These are phyloP conservation scores for Penicillium angulare DNA, from an alignment of 495 filamentous ascomycete genomes.

Conservation along the genomic window DNA sequence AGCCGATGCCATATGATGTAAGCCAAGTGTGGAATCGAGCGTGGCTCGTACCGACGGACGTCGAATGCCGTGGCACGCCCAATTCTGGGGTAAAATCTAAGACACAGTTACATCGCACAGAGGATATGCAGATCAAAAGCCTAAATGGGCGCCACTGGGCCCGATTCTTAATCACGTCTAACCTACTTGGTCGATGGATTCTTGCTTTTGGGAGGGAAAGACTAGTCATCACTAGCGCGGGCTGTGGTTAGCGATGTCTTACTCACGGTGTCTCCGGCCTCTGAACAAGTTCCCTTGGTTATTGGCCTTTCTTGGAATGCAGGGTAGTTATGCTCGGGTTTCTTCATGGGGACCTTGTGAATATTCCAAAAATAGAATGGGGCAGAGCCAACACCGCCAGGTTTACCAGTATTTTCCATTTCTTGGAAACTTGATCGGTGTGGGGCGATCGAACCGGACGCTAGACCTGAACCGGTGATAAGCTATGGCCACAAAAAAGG, in stretches of 20 bases:
- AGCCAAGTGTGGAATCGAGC: neutral
- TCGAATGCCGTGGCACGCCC: neutral
- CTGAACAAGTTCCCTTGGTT: neutral
- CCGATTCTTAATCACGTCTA: neutral
- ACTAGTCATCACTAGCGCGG: neutral
- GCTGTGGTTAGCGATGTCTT: neutral
- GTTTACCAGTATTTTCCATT: too few species aligned
- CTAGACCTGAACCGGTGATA: neutral
- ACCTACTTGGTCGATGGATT: neutral
- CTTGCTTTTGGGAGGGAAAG: neutral
- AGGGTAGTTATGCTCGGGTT: too few species aligned
- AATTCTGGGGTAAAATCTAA: constrained; percentile 3
- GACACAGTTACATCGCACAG: neutral
- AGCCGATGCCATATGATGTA: neutral
- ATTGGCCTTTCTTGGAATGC: neutral
- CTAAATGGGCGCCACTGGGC: too few species aligned
- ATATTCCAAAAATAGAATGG: too few species aligned
- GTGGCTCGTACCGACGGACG: neutral
- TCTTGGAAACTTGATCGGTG: neutral
- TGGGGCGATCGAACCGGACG: neutral
- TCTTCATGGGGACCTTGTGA: too few species aligned
- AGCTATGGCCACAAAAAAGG: too few species aligned
- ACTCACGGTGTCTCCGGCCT: neutral
- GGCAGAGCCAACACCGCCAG: too few species aligned
- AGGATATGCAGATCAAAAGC: neutral